These are phyloP conservation scores for Solanum boliviense DNA, from an alignment of 257 asterid genomes.

Conservation along the genomic window DNA sequence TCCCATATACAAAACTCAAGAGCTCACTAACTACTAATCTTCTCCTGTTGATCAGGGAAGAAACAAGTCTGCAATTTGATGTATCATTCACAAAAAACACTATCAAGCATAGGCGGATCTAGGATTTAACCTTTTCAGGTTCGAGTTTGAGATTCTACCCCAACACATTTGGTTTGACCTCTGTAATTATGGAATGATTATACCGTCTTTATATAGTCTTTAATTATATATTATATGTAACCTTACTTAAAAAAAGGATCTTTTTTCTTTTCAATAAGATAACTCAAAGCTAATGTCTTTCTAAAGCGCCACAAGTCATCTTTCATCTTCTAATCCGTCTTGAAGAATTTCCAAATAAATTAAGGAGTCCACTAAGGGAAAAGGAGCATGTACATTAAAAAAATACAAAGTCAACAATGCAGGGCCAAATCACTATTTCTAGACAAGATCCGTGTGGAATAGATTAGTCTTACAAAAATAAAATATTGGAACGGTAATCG, in stretches of 20 bases:
- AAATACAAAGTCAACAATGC: background rate
- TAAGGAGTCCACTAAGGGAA: background rate
- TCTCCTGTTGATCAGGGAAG: background rate
- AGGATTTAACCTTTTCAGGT: background rate
- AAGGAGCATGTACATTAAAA: background rate
- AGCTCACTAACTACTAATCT: background rate
- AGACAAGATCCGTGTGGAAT: background rate
- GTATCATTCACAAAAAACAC: background rate
- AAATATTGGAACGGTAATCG: background rate
- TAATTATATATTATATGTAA: background rate
- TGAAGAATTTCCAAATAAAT: background rate
- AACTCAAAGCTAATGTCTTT: background rate
- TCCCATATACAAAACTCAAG: background rate
- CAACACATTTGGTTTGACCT: background rate
- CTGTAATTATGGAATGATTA: background rate
- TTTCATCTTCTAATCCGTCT: background rate
- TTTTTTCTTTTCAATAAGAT: background rate
- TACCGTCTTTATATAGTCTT: background rate
- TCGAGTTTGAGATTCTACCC: background rate
- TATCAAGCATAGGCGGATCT: background rate
- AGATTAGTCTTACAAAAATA: background rate
- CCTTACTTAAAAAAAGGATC: background rate
- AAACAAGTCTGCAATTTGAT: background rate
- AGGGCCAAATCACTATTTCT: background rate
- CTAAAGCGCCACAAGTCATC: background rate